Conservation (phyloP, 2,329 filamentous ascomycete species). For the Colletotrichum endophyticum region DNA sequence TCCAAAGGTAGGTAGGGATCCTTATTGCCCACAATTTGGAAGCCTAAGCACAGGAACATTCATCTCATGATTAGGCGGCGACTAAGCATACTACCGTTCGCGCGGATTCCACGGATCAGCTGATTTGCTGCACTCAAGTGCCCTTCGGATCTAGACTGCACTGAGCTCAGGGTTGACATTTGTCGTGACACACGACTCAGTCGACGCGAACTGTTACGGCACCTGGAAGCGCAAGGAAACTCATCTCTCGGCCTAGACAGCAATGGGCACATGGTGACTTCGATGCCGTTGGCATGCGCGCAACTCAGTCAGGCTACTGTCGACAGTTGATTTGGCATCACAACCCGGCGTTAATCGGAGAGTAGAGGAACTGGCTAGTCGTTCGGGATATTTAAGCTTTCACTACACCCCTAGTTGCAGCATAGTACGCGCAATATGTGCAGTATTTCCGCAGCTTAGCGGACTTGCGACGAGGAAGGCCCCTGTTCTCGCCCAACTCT, state of each 20-base stretch:
- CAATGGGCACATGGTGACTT: accelerated
- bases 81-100: neutral
- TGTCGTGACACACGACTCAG: neutral
- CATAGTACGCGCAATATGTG: neutral
- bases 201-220: neutral
- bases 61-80: neutral
- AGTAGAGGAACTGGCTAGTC: neutral
- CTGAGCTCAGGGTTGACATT: neutral
- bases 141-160: too few species aligned
- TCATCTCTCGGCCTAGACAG: neutral
- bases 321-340: neutral
- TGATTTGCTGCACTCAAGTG: neutral
- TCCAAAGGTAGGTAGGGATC: neutral
- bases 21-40: neutral
- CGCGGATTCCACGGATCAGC: neutral
- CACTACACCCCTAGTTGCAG: neutral
- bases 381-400: neutral
- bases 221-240: neutral
- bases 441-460: neutral
- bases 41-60: neutral
- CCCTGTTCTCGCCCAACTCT: neutral
- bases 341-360: neutral
- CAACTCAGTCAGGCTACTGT: neutral
- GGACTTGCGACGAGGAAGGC: neutral
- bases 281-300: accelerated